phyloP scores from a whole-genome alignment of 768 basidiomycete species.

The Xerocomellus chrysenteron region DNA sequence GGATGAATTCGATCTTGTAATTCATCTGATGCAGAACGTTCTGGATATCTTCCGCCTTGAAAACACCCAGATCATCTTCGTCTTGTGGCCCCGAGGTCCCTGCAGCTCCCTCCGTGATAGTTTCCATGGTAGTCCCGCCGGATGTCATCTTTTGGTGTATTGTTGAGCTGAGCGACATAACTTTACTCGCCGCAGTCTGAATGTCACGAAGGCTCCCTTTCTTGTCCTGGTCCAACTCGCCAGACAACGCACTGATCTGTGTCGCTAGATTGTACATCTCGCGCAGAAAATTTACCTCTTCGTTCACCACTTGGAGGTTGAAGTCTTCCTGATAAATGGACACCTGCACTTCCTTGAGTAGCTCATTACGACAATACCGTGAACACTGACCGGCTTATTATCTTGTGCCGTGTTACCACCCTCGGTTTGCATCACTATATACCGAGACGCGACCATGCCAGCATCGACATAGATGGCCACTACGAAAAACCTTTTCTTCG shows the following conservation, averaged over 20 bases:
- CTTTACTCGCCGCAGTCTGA: neutral
- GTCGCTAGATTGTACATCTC: slow-evolving; percentile 15
- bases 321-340: slow-evolving; percentile 2
- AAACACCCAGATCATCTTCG: neutral
- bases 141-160: no score
- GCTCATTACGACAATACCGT: neutral
- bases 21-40: neutral
- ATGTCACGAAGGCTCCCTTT: neutral
- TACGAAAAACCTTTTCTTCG: slow-evolving; percentile 6
- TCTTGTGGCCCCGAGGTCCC: no score
- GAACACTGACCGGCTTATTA: neutral
- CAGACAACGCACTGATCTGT: neutral
- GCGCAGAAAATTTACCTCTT: slow-evolving; percentile 1
- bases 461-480: slow-evolving; percentile 10
- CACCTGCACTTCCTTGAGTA: neutral
- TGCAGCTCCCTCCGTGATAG: no score
- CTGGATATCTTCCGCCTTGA: slow-evolving; percentile 1
- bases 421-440: slow-evolving; percentile 3
- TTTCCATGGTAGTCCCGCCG: no score
- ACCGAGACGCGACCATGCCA: slow-evolving; percentile 1
- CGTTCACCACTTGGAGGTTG: neutral
- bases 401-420: no score
- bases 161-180: neutral
- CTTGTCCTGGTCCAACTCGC: slow-evolving; percentile 1
- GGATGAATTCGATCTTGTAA: neutral